Evolutionary conservation across 208 protist genomes (phyloP).

Genomic region (Trypanosoma vivax): DNA sequence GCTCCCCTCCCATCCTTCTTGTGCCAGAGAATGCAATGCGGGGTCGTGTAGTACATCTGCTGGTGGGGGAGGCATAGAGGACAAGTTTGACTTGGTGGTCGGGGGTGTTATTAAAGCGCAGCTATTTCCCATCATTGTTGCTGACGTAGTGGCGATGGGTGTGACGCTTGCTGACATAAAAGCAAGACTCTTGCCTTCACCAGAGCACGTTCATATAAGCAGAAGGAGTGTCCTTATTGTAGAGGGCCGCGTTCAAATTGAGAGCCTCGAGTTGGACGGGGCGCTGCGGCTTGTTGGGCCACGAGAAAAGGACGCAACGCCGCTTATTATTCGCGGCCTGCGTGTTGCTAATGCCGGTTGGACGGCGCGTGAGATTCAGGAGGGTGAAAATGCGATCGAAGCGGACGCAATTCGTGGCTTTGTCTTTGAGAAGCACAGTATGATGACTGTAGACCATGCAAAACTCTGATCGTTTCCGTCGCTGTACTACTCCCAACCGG

Average conservation of each 20-base stretch:
- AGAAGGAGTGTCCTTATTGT: slow-evolving; percentile 62
- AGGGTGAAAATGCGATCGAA: slow-evolving; percentile 18
- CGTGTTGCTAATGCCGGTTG: slow-evolving; percentile 49
- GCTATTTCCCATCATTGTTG: slow-evolving; percentile 23
- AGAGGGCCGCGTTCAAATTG: slow-evolving; percentile 60
- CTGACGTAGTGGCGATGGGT: slow-evolving; percentile 32
- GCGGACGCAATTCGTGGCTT: slow-evolving; percentile 74
- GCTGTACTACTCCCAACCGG: not conserved
- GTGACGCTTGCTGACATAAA: slow-evolving; percentile 27
- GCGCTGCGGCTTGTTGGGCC: slow-evolving; percentile 56
- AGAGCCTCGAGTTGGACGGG: slow-evolving; percentile 63
- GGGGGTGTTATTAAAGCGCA: slow-evolving; percentile 1
- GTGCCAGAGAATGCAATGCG: too few species aligned
- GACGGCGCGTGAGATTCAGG: slow-evolving; percentile 23
- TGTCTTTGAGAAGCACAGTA: slow-evolving; percentile 49
- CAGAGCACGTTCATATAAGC: slow-evolving; percentile 43
- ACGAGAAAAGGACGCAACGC: slow-evolving; percentile 10
- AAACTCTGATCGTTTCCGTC: slow-evolving; percentile 1
- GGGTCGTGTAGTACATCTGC: too few species aligned
- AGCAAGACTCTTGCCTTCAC: slow-evolving; percentile 41
- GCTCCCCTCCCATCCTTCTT: not conserved
- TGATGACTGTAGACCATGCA: slow-evolving; percentile 2
- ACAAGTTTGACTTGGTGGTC: slow-evolving; percentile 3
- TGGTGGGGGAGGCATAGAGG: too few species aligned
- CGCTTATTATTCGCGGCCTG: slow-evolving; percentile 39